Conservation (phyloP, 345 rosid genomes). For the Adansonia digitata region DNA sequence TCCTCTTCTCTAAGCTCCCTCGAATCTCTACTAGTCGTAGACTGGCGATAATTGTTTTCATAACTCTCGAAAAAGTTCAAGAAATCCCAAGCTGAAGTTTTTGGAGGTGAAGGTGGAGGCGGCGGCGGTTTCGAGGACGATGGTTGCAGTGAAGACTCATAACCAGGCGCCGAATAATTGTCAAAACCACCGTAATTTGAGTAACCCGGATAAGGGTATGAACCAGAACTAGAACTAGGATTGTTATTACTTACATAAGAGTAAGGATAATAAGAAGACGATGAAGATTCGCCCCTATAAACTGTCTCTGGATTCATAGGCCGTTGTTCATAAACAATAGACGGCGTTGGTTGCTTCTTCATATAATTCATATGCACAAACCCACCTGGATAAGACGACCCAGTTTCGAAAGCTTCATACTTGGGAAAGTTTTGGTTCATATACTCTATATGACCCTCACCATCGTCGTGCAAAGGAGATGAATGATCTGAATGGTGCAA, state of each 20-base stretch:
- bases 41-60: slow-evolving; percentile 43
- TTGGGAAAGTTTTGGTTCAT: slow-evolving; percentile 23
- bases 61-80: slow-evolving; percentile 51
- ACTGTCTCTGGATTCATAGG: slow-evolving; percentile 51
- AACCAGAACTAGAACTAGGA: slow-evolving; percentile 11
- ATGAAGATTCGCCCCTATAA: slow-evolving; percentile 61
- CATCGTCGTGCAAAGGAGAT: slow-evolving; percentile 46
- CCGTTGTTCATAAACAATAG: slow-evolving; percentile 61
- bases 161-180: slow-evolving; percentile 26
- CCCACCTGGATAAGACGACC: slow-evolving; percentile 29
- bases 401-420: slow-evolving; percentile 4
- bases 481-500: slow-evolving; percentile 44
- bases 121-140: slow-evolving; percentile 64
- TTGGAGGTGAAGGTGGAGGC: slow-evolving; percentile 78
- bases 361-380: slow-evolving; percentile 72
- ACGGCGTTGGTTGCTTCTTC: slow-evolving; percentile 60
- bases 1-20: slow-evolving; percentile 65
- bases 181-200: slow-evolving; percentile 26
- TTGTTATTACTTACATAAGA: slow-evolving; percentile 17
- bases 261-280: slow-evolving; percentile 39
- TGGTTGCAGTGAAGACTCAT: slow-evolving; percentile 30
- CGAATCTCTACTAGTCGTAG: slow-evolving; percentile 61
- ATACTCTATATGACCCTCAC: slow-evolving; percentile 21
- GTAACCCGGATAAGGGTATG: slow-evolving; percentile 30
- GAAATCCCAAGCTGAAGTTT: slow-evolving; percentile 71